These are phyloP conservation scores for Paramecium biaurelia DNA, from an alignment of 73 alveolate species.

Conservation along the genomic window DNA sequence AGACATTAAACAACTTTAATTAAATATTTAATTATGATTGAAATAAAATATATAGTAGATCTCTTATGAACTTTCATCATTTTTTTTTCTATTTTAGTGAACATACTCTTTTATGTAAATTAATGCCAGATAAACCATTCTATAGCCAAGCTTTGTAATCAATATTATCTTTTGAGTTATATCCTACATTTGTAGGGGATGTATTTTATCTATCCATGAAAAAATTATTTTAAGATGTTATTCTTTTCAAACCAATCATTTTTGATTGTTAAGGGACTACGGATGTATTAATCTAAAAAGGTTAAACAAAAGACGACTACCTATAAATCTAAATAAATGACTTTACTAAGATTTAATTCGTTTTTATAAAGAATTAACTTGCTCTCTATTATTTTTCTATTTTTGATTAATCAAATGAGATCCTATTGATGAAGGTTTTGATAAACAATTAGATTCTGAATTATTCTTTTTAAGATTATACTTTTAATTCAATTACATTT, in stretches of 20 bases:
- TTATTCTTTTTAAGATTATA: not conserved
- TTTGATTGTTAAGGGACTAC: not conserved
- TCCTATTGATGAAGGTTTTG: not conserved
- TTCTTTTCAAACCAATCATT: not conserved
- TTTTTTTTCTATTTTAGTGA: not conserved
- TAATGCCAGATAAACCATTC: not conserved
- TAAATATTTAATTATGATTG: not conserved
- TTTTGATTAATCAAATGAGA: not conserved
- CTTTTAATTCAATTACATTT: not conserved
- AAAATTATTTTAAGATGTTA: constrained; percentile 11
- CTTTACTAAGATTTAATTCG: not conserved
- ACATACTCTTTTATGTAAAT: not conserved
- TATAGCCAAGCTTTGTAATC: not conserved
- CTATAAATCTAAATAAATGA: not conserved
- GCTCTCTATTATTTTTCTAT: not conserved
- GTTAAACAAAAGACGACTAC: not conserved
- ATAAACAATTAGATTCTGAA: not conserved
- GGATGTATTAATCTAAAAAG: not conserved
- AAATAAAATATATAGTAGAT: not conserved
- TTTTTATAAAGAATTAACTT: not conserved
- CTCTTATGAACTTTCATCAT: not conserved
- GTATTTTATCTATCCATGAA: constrained; percentile 7
- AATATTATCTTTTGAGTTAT: not conserved
- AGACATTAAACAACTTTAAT: not conserved
- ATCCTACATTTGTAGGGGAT: not conserved